phyloP scores from a whole-genome alignment of 805 yeast species.

The Yamadazyma paraphyllophila region DNA sequence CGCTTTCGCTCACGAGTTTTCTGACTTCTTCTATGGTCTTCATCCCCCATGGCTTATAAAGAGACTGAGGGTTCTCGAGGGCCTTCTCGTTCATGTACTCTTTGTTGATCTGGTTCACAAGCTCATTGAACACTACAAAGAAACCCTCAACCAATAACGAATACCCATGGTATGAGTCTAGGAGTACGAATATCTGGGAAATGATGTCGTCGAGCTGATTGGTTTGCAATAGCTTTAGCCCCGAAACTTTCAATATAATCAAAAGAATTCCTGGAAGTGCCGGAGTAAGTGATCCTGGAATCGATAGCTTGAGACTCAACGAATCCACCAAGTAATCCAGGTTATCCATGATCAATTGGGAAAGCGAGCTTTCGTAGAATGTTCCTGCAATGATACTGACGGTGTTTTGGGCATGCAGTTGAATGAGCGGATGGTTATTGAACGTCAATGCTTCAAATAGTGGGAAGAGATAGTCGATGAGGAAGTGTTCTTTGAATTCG shows the following conservation, averaged over 20 bases:
- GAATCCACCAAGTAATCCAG: conserved; percentile 80
- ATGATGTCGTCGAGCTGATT: conserved; percentile 70
- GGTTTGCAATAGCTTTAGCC: conserved; percentile 53
- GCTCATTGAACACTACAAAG: conserved; percentile 64
- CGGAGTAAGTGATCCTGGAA: conserved; percentile 67
- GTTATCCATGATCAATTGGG: conserved; percentile 57
- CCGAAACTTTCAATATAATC: conserved; percentile 69
- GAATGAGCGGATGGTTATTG: conserved; percentile 42
- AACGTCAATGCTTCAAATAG: conserved; percentile 69
- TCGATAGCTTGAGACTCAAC: conserved; percentile 65
- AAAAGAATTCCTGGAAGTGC: conserved; percentile 67
- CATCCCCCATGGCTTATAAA: conserved; percentile 62
- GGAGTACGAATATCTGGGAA: conserved; percentile 66
- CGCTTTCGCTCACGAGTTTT: conserved; percentile 38
- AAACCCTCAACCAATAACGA: conserved; percentile 67
- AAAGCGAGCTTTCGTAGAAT: conserved; percentile 55
- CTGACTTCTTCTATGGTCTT: conserved; percentile 42
- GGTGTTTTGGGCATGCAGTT: conserved; percentile 54
- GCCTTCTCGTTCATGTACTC: conserved; percentile 10
- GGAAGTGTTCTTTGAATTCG: conserved; percentile 46
- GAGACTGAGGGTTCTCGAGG: conserved; percentile 9
- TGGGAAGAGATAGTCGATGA: conserved; percentile 72
- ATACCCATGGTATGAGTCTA: conserved; percentile 87
- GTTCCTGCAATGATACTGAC: conserved; percentile 47
- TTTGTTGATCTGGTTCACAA: conserved; percentile 42